Evolutionary conservation across 2,329 filamentous ascomycete genomes (phyloP).

Genomic region (Penicillium nordicum): DNA sequence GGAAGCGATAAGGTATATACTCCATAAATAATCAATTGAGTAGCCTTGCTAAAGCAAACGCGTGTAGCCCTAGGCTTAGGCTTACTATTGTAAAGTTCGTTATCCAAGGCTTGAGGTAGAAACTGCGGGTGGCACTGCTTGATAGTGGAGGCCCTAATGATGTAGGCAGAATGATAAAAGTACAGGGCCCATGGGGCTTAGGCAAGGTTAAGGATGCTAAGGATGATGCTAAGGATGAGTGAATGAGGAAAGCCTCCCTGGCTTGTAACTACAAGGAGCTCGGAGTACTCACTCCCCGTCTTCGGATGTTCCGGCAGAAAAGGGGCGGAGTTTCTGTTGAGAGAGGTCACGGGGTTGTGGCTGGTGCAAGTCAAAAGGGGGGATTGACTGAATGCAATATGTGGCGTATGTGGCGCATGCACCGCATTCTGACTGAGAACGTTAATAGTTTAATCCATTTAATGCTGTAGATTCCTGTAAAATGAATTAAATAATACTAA

Average conservation of each 20-base stretch:
- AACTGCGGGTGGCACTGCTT: not conserved
- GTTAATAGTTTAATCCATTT: not conserved
- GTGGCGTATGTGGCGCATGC: conserved; percentile 8
- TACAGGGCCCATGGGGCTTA: not conserved
- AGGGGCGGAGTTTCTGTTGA: conserved; percentile 4
- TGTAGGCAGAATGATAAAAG: conserved; percentile 8
- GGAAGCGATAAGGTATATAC: not conserved
- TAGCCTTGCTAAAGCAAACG: not conserved
- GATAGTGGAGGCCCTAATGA: not conserved
- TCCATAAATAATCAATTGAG: conserved; percentile 1
- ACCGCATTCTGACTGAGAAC: not conserved
- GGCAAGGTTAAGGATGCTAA: not conserved
- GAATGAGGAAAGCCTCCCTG: not conserved
- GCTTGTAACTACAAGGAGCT: not conserved
- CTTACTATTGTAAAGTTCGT: not conserved
- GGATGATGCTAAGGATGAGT: too few relatives aligned
- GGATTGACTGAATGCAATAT: not conserved
- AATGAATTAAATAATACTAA: not conserved
- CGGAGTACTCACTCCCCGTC: not conserved
- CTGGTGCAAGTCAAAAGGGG: not conserved
- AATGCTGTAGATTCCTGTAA: not conserved
- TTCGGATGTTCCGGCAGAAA: not conserved
- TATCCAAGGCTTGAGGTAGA: not conserved
- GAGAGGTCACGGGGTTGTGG: conserved; percentile 5
- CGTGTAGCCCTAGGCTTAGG: not conserved